Conservation (phyloP, 2,329 filamentous ascomycete genomes). For the Colletotrichum gloeosporioides region DNA sequence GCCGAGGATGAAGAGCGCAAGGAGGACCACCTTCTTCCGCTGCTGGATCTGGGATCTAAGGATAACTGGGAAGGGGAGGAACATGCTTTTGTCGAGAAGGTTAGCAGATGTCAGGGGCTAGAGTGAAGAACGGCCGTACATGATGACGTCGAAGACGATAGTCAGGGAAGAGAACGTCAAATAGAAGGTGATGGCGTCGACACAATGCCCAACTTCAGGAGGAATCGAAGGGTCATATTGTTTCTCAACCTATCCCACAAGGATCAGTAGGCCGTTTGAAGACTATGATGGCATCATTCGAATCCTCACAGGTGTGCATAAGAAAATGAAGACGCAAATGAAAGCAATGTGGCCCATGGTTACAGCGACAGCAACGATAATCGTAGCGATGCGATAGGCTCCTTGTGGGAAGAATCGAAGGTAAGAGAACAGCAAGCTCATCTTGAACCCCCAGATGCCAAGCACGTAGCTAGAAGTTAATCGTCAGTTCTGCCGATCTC, state of each 20-base stretch:
- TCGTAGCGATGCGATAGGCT: conserved; percentile 35
- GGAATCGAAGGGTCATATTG: conserved; percentile 45
- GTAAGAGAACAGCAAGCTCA: conserved; percentile 48
- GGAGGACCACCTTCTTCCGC: conserved; percentile 46
- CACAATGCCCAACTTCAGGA: conserved; percentile 37
- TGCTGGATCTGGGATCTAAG: conserved; percentile 38
- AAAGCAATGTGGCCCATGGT: conserved; percentile 44
- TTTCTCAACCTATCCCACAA: conserved; percentile 27
- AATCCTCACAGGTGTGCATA: conserved; percentile 36
- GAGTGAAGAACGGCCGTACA: conserved; percentile 31
- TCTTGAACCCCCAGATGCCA: conserved; percentile 51
- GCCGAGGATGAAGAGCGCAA: conserved; percentile 51
- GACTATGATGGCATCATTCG: accelerated
- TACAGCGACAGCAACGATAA: conserved; percentile 36
- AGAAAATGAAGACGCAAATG: conserved; percentile 38
- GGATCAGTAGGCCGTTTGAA: accelerated
- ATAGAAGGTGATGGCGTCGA: conserved; percentile 46
- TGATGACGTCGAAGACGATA: conserved; percentile 44
- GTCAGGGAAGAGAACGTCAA: conserved; percentile 44
- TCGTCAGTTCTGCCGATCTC: background rate
- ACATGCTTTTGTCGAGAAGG: conserved; percentile 32
- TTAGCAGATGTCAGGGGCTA: background rate
- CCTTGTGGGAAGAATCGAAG: conserved; percentile 47
- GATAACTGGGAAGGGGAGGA: conserved; percentile 46
- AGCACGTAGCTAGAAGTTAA: conserved; percentile 38